Evolutionary conservation across 1,284 basidiomycete species (phyloP).

Genomic region (Laetiporus sulphureus): DNA sequence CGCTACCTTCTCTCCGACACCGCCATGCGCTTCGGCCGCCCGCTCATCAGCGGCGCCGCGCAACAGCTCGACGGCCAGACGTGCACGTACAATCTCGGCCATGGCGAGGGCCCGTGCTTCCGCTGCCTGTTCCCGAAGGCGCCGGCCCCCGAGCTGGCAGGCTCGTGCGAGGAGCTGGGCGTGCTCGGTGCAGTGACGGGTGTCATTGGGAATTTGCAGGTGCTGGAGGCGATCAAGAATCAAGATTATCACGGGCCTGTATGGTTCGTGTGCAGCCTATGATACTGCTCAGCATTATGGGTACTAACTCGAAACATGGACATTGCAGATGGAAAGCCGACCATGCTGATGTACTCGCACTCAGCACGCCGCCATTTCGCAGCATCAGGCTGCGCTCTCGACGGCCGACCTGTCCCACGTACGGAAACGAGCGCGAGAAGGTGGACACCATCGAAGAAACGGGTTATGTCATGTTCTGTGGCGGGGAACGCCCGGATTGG

Average conservation of each 20-base stretch:
- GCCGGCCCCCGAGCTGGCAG: slow-evolving; percentile 53
- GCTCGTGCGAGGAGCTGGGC: slow-evolving; percentile 87
- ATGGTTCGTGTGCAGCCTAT: slow-evolving; percentile 42
- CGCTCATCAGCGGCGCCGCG: slow-evolving; percentile 90
- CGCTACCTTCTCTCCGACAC: slow-evolving; percentile 94
- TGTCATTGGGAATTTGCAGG: slow-evolving; percentile 88
- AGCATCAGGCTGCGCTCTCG: slow-evolving; percentile 73
- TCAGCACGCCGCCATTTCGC: slow-evolving; percentile 70
- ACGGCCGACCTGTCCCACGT: slow-evolving; percentile 56
- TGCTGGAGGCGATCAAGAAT: slow-evolving; percentile 83
- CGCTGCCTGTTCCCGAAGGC: slow-evolving; percentile 87
- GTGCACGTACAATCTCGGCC: slow-evolving; percentile 59
- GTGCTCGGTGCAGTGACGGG: slow-evolving; percentile 90
- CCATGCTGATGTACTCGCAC: slow-evolving; percentile 67
- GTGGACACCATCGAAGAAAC: slow-evolving; percentile 42
- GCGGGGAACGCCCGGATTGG: slow-evolving; percentile 61
- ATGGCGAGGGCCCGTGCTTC: slow-evolving; percentile 77
- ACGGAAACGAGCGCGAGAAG: slow-evolving; percentile 42
- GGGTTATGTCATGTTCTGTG: slow-evolving; percentile 80
- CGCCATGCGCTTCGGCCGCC: slow-evolving; percentile 66
- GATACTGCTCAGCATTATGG: no score
- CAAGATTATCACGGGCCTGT: slow-evolving; percentile 71
- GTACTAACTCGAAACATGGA: not conserved
- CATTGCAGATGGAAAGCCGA: slow-evolving; percentile 46
- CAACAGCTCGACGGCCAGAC: slow-evolving; percentile 91